phyloP scores from a whole-genome alignment of 768 basidiomycete species.

The Stropharia rugosoannulata region DNA sequence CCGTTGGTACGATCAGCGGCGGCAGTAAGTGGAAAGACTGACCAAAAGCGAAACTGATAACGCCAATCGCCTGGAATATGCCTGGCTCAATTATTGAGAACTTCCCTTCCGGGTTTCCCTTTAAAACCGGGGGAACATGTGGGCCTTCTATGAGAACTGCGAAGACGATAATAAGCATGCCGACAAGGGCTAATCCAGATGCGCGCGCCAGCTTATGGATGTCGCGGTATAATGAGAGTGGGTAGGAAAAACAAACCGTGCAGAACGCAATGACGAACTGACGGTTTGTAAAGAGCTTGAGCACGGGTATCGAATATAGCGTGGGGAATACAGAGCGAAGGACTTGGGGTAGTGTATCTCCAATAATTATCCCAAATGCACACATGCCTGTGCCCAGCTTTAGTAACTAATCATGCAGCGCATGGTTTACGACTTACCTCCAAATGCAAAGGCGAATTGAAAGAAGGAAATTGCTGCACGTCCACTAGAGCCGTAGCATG shows the following conservation, averaged over 20 bases:
- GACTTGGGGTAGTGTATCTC: slow-evolving; percentile 96
- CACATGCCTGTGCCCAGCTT: slow-evolving; percentile 75
- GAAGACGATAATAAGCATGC: slow-evolving; percentile 92
- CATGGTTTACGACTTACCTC: slow-evolving; percentile 51
- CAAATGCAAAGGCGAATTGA: slow-evolving; percentile 97
- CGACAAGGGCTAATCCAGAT: slow-evolving; percentile 84
- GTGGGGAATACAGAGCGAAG: slow-evolving; percentile 83
- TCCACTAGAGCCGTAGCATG: slow-evolving; percentile 90
- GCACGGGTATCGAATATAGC: slow-evolving; percentile 63
- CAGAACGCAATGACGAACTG: slow-evolving; percentile 88
- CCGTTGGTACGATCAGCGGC: slow-evolving; percentile 3
- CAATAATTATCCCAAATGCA: slow-evolving; percentile 96
- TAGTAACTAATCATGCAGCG: not conserved
- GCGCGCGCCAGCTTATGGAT: slow-evolving; percentile 96
- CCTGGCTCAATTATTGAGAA: slow-evolving; percentile 78
- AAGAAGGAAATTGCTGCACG: slow-evolving; percentile 94
- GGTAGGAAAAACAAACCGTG: slow-evolving; percentile 89
- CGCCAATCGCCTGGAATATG: slow-evolving; percentile 93
- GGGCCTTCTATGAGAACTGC: slow-evolving; percentile 85
- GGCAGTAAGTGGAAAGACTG: slow-evolving; percentile 2
- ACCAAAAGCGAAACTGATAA: slow-evolving; percentile 93
- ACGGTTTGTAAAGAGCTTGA: slow-evolving; percentile 79
- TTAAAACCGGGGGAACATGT: slow-evolving; percentile 67
- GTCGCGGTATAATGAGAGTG: slow-evolving; percentile 93
- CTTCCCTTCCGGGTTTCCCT: slow-evolving; percentile 73